Percentiles rank a stretch among this genome's conserved stretches.
Conservation (phyloP, 768 basidiomycete species). For the Collybia mongolica region DNA sequence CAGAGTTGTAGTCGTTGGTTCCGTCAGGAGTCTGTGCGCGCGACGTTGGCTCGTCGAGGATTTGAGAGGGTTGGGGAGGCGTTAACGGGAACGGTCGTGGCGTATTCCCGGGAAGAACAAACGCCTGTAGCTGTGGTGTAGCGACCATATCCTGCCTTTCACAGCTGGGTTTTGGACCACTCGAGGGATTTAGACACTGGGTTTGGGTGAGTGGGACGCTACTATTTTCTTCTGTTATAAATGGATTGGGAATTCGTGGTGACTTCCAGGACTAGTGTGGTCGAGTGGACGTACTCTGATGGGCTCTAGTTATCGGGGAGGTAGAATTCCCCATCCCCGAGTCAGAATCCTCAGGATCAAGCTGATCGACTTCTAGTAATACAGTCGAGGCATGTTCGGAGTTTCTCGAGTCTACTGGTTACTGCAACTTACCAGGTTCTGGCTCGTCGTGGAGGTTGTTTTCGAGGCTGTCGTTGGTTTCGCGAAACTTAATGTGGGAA, state of each 20-base stretch:
- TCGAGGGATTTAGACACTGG: too few species aligned
- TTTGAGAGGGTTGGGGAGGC: conserved; percentile 6
- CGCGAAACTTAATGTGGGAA: too few species aligned
- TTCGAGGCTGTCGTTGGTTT: too few species aligned
- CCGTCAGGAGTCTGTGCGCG: background rate
- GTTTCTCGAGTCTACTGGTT: too few species aligned
- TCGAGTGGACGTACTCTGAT: background rate
- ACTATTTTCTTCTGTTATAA: background rate
- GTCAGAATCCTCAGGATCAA: background rate
- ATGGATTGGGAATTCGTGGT: background rate
- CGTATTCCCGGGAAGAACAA: background rate
- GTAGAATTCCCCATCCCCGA: background rate
- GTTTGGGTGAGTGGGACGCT: too few species aligned
- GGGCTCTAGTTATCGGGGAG: background rate
- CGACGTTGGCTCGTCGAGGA: background rate
- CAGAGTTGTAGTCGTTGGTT: conserved; percentile 2
- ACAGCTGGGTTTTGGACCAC: too few species aligned
- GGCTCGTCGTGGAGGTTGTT: too few species aligned
- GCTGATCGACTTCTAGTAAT: background rate
- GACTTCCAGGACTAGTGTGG: background rate
- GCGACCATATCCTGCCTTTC: too few species aligned
- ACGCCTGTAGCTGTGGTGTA: background rate
- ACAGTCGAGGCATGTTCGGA: too few species aligned
- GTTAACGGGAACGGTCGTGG: conserved; percentile 10
- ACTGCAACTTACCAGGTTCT: too few species aligned